A percentile compares a stretch with the other conserved stretches of the same genome.
Evolutionary conservation across 805 yeast genomes (phyloP).

Genomic region (Starmerella scarabaei): DNA sequence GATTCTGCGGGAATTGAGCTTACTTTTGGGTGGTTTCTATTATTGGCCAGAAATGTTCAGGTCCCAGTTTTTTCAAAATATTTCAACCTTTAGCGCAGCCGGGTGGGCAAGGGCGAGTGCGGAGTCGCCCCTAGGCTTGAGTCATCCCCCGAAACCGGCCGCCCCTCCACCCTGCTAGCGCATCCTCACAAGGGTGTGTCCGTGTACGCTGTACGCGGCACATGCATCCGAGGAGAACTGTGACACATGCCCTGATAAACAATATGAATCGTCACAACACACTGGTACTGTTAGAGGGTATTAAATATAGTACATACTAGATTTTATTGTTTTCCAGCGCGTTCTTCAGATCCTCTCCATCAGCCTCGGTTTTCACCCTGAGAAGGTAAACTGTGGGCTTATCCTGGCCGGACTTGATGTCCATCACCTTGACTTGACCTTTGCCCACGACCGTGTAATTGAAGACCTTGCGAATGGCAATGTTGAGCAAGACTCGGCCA

Average conservation of each 20-base stretch:
- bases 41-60: too few species aligned
- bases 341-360: constrained; percentile 42
- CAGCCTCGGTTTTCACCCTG: constrained; percentile 64
- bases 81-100: not conserved
- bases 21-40: too few species aligned
- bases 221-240: too few species aligned
- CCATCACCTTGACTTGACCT: constrained; percentile 58
- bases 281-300: too few species aligned
- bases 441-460: constrained; percentile 48
- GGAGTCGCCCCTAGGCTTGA: too few species aligned
- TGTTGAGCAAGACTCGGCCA: constrained; percentile 62
- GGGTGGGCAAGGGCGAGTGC: too few species aligned
- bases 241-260: too few species aligned
- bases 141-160: constrained; percentile 1
- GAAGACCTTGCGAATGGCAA: constrained; percentile 44
- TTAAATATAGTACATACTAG: too few species aligned
- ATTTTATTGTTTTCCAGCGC: constrained; percentile 24
- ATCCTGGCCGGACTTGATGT: constrained; percentile 39
- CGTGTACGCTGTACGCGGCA: too few species aligned
- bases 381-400: constrained; percentile 54
- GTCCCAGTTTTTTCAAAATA: not conserved
- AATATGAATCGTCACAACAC: too few species aligned
- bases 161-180: not conserved
- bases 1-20: too few species aligned
- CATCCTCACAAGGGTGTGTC: too few species aligned